Evolutionary conservation across 1,284 basidiomycete genomes (phyloP), one percentile per base, ranked within the genome.

Genomic region (Coniferiporia weirii): DNA sequence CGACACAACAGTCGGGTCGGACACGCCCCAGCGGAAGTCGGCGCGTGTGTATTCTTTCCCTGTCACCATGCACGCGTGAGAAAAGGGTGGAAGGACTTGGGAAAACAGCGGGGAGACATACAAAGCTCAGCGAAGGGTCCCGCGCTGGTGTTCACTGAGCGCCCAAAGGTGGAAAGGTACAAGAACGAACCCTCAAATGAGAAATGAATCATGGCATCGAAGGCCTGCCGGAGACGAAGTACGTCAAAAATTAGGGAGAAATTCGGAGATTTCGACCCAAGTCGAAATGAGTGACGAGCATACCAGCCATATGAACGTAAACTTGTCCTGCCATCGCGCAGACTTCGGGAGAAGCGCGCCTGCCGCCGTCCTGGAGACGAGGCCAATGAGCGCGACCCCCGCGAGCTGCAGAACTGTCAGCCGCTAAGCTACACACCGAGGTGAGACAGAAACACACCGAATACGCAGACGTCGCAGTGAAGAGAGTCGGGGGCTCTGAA

Each of bases 151-250:
- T 85, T 86, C 13, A 91, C 89, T 57, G 84, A 79, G 48, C 85
- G 74, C 22, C 89, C 89, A 64, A 89, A 88, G 34, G 79, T 79
- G 1, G 88, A 91, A 49, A 87, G 76, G 69, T 81, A 91, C 43
- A 93, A 73, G 75, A 89, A 93, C 5, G 87, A 83, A 5, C 85
- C 89, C 67, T 93, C 91, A 60, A 90, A 84, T 0, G 77, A 78
- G 70, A 90, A 89, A 68, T 92, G 91, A 59, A 89, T 89, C 67
- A 91, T 76, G 1, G 82, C 87, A 67, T 91, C 87, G 64, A 91
- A 92, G 9, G 84, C 79, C 84, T 90, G 62, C 57, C 50, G 54
- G 49, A 48, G 17, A 46, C 38, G 43, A 15, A 56, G 15, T 22
- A 36, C 43, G 44, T 50, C 27, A 27, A 5, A 27, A 27, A 27